Percentiles rank a stretch among this genome's conserved stretches.
phyloP scores from a whole-genome alignment of 1,284 basidiomycete genomes.

The Schizophyllum amplum region DNA sequence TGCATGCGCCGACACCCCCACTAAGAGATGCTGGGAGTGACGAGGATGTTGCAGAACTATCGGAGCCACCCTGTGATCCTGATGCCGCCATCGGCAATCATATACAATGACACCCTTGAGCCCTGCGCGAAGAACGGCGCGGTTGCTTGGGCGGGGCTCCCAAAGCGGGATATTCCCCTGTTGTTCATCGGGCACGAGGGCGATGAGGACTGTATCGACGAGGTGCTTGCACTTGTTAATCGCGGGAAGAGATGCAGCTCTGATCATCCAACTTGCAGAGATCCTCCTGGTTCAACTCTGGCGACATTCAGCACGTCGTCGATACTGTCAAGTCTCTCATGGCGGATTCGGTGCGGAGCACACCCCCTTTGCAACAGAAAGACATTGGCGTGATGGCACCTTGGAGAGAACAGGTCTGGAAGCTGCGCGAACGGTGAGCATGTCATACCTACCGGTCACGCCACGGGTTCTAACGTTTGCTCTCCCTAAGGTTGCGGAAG shows the following conservation, averaged over 20 bases:
- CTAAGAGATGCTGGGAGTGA: too few relatives aligned
- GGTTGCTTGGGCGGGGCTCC: conserved; percentile 29
- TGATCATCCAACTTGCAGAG: conserved; percentile 18
- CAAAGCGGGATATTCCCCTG: conserved; percentile 29
- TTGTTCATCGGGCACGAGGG: conserved; percentile 32
- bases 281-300: conserved; percentile 36
- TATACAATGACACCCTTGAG: conserved; percentile 35
- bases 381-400: conserved; percentile 40
- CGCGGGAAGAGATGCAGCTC: not conserved
- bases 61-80: conserved; percentile 40
- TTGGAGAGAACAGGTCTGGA: conserved; percentile 42
- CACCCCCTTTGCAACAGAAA: conserved; percentile 27
- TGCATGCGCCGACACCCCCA: too few relatives aligned
- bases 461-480: too few relatives aligned
- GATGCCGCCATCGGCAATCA: conserved; percentile 41
- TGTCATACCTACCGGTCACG: not conserved
- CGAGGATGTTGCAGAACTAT: conserved; percentile 30
- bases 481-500: conserved; percentile 22
- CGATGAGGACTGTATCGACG: conserved; percentile 32
- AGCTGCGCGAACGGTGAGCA: conserved; percentile 26
- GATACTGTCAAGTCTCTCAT: conserved; percentile 29
- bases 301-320: conserved; percentile 32
- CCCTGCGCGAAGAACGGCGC: conserved; percentile 33
- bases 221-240: too few relatives aligned
- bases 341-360: conserved; percentile 22